Evolutionary conservation across 148 eudicot genomes (phyloP).

Genomic region (Heliosperma pusillum): DNA sequence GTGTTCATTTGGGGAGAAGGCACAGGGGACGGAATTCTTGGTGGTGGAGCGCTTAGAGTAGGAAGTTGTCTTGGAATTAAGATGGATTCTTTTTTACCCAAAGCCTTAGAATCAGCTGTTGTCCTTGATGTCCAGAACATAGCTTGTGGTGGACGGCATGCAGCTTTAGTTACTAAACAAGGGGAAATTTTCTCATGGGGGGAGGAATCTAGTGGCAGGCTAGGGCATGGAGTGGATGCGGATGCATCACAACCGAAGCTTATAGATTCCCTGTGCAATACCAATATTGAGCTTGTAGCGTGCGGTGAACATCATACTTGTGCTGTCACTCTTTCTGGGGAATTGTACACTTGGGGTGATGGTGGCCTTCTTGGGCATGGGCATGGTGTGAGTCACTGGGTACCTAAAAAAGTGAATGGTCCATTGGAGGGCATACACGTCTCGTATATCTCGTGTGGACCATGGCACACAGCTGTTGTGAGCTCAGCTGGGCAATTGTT

Average conservation of each 20-base stretch:
- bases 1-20: constrained; percentile 98
- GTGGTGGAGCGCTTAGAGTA: constrained; percentile 67
- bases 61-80: constrained; percentile 51
- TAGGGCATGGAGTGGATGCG: constrained; percentile 95
- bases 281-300: constrained; percentile 92
- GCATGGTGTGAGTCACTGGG: constrained; percentile 88
- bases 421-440: constrained; percentile 96
- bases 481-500: constrained; percentile 93
- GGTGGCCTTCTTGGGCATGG: constrained; percentile 98
- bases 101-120: constrained; percentile 90
- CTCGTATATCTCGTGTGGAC: constrained; percentile 90
- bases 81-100: constrained; percentile 83
- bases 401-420: constrained; percentile 86
- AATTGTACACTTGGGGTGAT: constrained; percentile 94
- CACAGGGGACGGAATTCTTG: constrained; percentile 78
- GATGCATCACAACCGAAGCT: constrained; percentile 91
- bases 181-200: constrained; percentile 99
- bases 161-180: constrained; percentile 90
- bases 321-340: constrained; percentile 96
- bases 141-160: constrained; percentile 93
- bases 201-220: constrained; percentile 86
- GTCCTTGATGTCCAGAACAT: constrained; percentile 95
- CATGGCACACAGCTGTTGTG: constrained; percentile 97
- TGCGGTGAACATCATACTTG: constrained; percentile 94
- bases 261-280: constrained; percentile 70